A percentile compares a stretch with the other conserved stretches of the same genome.
Evolutionary conservation across 108 stramenopile genomes (phyloP).

Genomic region (Nitzschia inconspicua): DNA sequence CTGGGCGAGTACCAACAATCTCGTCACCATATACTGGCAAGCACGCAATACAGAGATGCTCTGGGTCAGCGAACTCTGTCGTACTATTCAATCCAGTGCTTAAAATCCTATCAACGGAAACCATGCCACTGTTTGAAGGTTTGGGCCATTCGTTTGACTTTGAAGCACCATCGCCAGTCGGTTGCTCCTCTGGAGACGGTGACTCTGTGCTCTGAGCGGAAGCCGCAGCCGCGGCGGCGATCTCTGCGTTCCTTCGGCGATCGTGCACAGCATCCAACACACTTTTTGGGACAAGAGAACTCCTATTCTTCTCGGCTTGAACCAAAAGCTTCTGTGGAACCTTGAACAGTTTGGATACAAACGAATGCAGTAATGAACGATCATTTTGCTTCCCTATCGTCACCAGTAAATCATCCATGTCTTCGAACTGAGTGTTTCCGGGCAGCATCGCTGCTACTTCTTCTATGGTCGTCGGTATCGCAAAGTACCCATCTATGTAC

Average conservation of each 20-base stretch:
- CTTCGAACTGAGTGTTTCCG: conserved; percentile 62
- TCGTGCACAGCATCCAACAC: conserved; percentile 48
- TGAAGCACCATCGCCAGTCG: not conserved
- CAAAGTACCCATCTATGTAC: conserved; percentile 47
- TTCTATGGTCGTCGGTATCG: conserved; percentile 48
- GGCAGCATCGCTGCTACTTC: conserved; percentile 58
- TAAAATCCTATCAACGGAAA: not conserved
- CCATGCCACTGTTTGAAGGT: not conserved
- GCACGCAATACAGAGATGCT: conserved; percentile 67
- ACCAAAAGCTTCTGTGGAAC: conserved; percentile 52
- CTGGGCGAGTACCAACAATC: conserved; percentile 70
- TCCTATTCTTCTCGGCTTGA: conserved; percentile 40
- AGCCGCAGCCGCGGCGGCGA: conserved; percentile 37
- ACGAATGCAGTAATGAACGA: conserved; percentile 51
- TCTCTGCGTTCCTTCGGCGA: conserved; percentile 31
- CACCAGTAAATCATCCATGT: conserved; percentile 60
- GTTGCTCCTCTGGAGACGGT: not conserved
- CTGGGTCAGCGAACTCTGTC: conserved; percentile 68
- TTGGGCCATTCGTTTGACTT: conserved; percentile 12
- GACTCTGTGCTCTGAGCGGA: conserved; percentile 6
- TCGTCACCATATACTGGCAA: conserved; percentile 77
- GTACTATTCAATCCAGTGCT: not conserved
- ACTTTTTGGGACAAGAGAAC: conserved; percentile 20
- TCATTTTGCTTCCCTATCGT: conserved; percentile 71
- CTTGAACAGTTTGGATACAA: conserved; percentile 72